Conservation (phyloP, 352 stramenopile genomes). For the Globisporangium abappressorium region DNA sequence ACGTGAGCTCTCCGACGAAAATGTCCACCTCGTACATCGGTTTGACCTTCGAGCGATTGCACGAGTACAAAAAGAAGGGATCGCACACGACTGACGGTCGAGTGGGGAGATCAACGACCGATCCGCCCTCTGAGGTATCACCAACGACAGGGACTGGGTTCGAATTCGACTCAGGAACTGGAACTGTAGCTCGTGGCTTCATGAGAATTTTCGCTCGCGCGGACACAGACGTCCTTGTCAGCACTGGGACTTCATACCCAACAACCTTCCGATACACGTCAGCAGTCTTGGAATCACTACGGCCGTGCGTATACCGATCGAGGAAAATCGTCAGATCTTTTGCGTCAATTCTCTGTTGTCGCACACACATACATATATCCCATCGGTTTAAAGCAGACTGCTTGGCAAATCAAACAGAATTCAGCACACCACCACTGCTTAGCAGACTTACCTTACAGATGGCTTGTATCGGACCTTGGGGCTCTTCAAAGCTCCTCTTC, state of each 20-base stretch:
- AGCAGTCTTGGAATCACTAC: slow-evolving; percentile 20
- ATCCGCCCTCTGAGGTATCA: neutral
- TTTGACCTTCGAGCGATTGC: slow-evolving; percentile 32
- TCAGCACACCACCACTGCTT: neutral
- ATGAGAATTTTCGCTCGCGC: slow-evolving; percentile 53
- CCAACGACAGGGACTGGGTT: neutral
- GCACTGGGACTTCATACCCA: slow-evolving; percentile 77
- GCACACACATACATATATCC: neutral
- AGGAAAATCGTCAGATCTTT: slow-evolving; percentile 85
- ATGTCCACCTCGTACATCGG: slow-evolving; percentile 68
- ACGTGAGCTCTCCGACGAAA: slow-evolving; percentile 65
- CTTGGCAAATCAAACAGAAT: neutral
- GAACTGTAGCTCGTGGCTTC: slow-evolving; percentile 28
- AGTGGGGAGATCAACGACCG: slow-evolving; percentile 23
- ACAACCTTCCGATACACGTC: slow-evolving; percentile 65
- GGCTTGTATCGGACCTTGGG: slow-evolving; percentile 36
- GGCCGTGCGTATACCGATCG: slow-evolving; percentile 73
- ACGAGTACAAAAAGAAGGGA: slow-evolving; percentile 71
- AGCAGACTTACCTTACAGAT: slow-evolving; percentile 52
- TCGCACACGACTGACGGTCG: slow-evolving; percentile 51
- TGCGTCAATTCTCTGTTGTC: slow-evolving; percentile 49
- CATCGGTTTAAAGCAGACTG: neutral
- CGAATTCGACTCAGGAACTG: slow-evolving; percentile 3
- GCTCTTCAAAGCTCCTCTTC: slow-evolving; percentile 67
- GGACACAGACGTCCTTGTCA: slow-evolving; percentile 67